These are phyloP conservation scores for Aureobasidium sp. DNA, from an alignment of 2,329 filamentous ascomycete species.

Conservation along the genomic window DNA sequence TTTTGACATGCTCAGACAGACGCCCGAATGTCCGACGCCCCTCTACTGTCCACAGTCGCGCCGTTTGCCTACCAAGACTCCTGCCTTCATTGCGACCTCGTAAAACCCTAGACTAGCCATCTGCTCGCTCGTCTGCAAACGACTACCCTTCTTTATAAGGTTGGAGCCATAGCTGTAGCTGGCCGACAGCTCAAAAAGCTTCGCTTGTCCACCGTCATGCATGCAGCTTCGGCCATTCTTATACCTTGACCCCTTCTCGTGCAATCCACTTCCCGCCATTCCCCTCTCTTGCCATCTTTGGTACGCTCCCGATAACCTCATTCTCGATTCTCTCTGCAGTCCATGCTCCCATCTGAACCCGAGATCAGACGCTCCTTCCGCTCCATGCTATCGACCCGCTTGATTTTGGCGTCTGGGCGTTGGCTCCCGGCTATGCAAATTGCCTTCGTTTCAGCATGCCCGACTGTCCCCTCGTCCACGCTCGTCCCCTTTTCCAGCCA, in stretches of 20 bases:
- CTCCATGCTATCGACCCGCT: slow-evolving; percentile 8
- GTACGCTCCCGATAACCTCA: slow-evolving; percentile 7
- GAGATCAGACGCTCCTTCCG: slow-evolving; percentile 10
- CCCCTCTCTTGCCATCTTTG: slow-evolving; percentile 2
- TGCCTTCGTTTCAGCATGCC: slow-evolving; percentile 15
- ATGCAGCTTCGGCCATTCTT: neutral
- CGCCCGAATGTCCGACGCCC: too few species aligned
- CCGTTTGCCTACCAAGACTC: neutral
- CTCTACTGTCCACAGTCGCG: slow-evolving; percentile 4
- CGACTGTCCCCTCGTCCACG: neutral
- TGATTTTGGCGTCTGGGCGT: slow-evolving; percentile 4
- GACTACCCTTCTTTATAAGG: neutral
- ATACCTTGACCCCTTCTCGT: neutral
- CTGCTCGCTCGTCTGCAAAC: slow-evolving; percentile 1
- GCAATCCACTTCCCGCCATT: slow-evolving; percentile 1
- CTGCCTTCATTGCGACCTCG: neutral
- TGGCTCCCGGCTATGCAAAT: slow-evolving; percentile 3
- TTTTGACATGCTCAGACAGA: neutral
- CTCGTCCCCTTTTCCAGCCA: slow-evolving; percentile 5
- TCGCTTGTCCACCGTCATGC: neutral
- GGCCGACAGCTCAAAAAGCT: neutral
- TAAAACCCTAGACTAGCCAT: neutral
- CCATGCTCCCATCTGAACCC: slow-evolving; percentile 2
- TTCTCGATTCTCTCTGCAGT: neutral
- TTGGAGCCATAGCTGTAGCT: slow-evolving; percentile 1